Percentiles rank a stretch among this genome's conserved stretches.
Conservation (phyloP, 805 yeast genomes). For the Monosporozyma yasuniensis region DNA sequence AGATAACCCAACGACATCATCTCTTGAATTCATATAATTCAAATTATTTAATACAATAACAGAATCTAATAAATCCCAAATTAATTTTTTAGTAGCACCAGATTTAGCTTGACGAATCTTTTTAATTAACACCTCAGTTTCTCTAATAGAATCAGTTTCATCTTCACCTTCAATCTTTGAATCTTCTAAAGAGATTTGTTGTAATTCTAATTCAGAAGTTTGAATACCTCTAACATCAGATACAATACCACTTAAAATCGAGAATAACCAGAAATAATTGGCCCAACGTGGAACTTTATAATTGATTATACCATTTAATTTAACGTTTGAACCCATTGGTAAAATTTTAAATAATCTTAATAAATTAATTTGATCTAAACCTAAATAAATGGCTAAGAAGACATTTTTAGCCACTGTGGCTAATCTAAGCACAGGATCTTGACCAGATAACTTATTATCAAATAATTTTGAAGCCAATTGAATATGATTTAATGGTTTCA, state of each 20-base stretch:
- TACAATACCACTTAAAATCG: constrained; percentile 52
- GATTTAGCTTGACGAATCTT: constrained; percentile 20
- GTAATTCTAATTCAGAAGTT: constrained; percentile 25
- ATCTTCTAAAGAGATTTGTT: neutral
- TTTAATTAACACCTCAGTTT: neutral
- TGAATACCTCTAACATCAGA: constrained; percentile 49
- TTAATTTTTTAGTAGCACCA: constrained; percentile 49
- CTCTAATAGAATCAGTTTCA: constrained; percentile 25
- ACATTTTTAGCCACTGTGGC: constrained; percentile 40
- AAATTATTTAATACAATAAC: constrained; percentile 68
- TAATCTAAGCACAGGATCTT: constrained; percentile 36
- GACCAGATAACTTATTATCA: constrained; percentile 54
- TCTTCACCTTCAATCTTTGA: neutral
- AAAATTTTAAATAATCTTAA: constrained; percentile 41
- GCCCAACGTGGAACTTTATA: constrained; percentile 47
- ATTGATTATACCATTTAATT: constrained; percentile 34
- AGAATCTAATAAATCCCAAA: constrained; percentile 70
- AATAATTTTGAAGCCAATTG: constrained; percentile 58
- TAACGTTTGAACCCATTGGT: constrained; percentile 25
- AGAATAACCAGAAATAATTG: constrained; percentile 69
- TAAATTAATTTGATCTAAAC: constrained; percentile 57
- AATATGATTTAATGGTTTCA: constrained; percentile 70
- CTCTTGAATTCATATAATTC: constrained; percentile 51
- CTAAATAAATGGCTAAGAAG: constrained; percentile 53
- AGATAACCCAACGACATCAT: constrained; percentile 74